Evolutionary conservation across 371 early-diverging fungal species (phyloP).

Genomic region (Rhizopus sp.): DNA sequence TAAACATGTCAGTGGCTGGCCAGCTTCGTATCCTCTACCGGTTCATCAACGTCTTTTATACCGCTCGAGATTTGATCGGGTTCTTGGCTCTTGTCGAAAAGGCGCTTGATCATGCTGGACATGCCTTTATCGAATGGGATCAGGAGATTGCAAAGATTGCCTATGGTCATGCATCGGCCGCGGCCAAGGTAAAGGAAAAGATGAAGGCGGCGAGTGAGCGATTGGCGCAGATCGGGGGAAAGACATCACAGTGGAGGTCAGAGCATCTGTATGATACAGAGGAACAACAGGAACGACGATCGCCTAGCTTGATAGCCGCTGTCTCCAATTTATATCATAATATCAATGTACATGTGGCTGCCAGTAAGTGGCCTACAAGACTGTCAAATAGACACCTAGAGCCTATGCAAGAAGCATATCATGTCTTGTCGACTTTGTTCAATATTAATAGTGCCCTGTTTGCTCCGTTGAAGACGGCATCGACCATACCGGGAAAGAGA

Average conservation of each 20-base stretch:
- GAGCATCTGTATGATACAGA: slow-evolving; percentile 17
- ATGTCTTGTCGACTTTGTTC: too few relatives aligned
- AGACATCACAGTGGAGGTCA: slow-evolving; percentile 20
- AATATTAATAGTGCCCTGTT: neutral
- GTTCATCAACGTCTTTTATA: slow-evolving; percentile 26
- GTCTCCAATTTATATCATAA: neutral
- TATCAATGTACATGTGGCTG: slow-evolving; percentile 3
- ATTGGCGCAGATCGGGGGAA: slow-evolving; percentile 20
- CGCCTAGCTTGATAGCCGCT: neutral
- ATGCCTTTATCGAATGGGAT: neutral
- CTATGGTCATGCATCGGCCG: neutral
- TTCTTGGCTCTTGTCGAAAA: slow-evolving; percentile 22
- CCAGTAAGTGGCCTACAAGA: neutral
- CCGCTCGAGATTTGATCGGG: slow-evolving; percentile 18
- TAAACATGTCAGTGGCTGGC: slow-evolving; percentile 9
- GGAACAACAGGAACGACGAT: neutral
- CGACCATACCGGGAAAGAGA: neutral
- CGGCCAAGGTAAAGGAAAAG: neutral
- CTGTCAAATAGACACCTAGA: too few relatives aligned
- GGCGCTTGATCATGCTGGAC: neutral
- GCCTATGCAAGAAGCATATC: too few relatives aligned
- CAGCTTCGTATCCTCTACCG: slow-evolving; percentile 29
- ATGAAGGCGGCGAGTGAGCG: slow-evolving; percentile 10
- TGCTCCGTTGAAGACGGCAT: slow-evolving; percentile 1
- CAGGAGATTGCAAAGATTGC: neutral